Evolutionary conservation across 2,329 filamentous ascomycete species (phyloP).

Genomic region (Pseudocercospora macadamiae): DNA sequence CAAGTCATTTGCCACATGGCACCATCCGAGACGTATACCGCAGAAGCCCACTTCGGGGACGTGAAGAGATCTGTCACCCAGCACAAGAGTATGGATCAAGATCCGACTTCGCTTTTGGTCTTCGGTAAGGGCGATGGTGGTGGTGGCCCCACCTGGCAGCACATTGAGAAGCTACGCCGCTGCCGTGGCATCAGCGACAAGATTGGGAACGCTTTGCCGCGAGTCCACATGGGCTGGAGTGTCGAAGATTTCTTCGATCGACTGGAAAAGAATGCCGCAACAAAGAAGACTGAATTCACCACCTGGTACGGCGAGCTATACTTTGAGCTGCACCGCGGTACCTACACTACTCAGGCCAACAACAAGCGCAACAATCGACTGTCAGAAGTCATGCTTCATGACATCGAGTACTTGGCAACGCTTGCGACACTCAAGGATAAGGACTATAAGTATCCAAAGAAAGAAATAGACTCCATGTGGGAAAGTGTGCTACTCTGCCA

Average conservation of each 20-base stretch:
- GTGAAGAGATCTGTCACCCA: slow-evolving; percentile 85
- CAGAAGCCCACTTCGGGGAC: slow-evolving; percentile 92
- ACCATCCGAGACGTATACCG: slow-evolving; percentile 92
- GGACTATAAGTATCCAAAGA: slow-evolving; percentile 85
- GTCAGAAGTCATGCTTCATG: slow-evolving; percentile 80
- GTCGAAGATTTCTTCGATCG: slow-evolving; percentile 94
- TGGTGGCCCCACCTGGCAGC: slow-evolving; percentile 90
- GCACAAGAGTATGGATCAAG: slow-evolving; percentile 95
- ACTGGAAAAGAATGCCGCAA: slow-evolving; percentile 73
- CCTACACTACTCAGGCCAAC: slow-evolving; percentile 88
- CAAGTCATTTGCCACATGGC: slow-evolving; percentile 99
- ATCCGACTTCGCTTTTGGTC: slow-evolving; percentile 84
- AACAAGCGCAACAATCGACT: slow-evolving; percentile 94
- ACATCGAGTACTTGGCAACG: slow-evolving; percentile 86
- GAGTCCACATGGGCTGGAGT: slow-evolving; percentile 83
- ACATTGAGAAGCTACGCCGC: slow-evolving; percentile 90
- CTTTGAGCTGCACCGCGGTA: slow-evolving; percentile 95
- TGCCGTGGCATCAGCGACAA: slow-evolving; percentile 91
- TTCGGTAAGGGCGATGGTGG: slow-evolving; percentile 98
- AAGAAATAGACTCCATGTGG: slow-evolving; percentile 95
- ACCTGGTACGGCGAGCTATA: slow-evolving; percentile 99
- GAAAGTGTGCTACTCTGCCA: slow-evolving; percentile 89
- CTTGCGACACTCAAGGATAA: slow-evolving; percentile 72
- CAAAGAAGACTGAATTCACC: slow-evolving; percentile 69
- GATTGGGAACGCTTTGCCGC: slow-evolving; percentile 72